A percentile compares a stretch with the other conserved stretches of the same genome.
phyloP scores from a whole-genome alignment of 768 basidiomycete species.

The Porphyrellus cyaneotinctus region DNA sequence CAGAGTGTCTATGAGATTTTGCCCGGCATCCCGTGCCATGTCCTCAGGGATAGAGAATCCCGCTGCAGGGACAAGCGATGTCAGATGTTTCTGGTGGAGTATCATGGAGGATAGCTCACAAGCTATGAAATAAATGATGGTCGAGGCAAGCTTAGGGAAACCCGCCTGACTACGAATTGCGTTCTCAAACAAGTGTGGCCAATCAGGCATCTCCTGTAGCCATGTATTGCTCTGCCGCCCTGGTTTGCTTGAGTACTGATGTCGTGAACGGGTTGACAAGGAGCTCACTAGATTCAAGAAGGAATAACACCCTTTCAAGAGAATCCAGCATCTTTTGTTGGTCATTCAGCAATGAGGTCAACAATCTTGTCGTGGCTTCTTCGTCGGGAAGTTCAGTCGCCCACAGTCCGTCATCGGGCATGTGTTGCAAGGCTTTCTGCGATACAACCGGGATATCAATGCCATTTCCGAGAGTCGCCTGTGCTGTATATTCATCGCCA shows the following conservation, averaged over 20 bases:
- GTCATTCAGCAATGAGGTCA: background rate
- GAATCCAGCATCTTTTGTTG: background rate
- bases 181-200: background rate
- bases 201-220: background rate
- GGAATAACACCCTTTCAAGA: slow-evolving; percentile 3
- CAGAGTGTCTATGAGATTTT: background rate
- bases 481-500: background rate
- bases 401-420: background rate
- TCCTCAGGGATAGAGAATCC: background rate
- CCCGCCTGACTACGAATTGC: background rate
- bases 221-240: background rate
- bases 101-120: background rate
- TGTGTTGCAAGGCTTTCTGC: background rate
- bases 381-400: background rate
- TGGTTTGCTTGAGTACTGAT: background rate
- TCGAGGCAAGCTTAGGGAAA: background rate
- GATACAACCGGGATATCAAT: background rate
- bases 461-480: background rate
- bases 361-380: background rate
- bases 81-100: background rate
- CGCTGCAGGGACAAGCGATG: background rate
- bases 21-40: background rate
- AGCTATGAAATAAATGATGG: background rate
- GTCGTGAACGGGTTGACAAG: background rate
- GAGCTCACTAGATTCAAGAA: slow-evolving; percentile 3